phyloP scores from a whole-genome alignment of 2,329 filamentous ascomycete species.

The Annulohypoxylon truncatum region DNA sequence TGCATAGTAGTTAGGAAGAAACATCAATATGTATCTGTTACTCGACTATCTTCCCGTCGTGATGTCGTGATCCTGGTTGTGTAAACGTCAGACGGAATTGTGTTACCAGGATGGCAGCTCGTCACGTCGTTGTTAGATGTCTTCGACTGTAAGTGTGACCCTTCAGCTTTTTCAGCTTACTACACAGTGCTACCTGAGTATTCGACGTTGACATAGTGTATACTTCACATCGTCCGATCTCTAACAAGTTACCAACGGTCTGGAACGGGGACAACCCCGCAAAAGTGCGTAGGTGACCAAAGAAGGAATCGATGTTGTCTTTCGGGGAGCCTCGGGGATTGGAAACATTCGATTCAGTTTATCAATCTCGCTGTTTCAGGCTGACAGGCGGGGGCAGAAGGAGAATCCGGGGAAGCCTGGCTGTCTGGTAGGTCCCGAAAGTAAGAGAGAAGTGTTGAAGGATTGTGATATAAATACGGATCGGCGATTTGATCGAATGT shows the following conservation, averaged over 20 bases:
- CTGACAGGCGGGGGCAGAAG: slow-evolving; percentile 17
- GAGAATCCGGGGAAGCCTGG: slow-evolving; percentile 29
- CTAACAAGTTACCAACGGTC: neutral
- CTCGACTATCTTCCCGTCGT: neutral
- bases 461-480: slow-evolving; percentile 15
- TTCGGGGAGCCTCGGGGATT: slow-evolving; percentile 24
- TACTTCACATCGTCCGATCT: slow-evolving; percentile 16
- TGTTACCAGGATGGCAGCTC: slow-evolving; percentile 31
- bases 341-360: slow-evolving; percentile 35
- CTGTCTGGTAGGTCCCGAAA: slow-evolving; percentile 3
- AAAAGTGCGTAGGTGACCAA: neutral
- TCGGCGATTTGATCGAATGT: slow-evolving; percentile 29
- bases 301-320: neutral
- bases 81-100: slow-evolving; percentile 11
- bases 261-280: slow-evolving; percentile 34
- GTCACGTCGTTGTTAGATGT: slow-evolving; percentile 15
- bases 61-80: neutral
- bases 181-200: slow-evolving; percentile 5
- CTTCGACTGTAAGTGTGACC: slow-evolving; percentile 14
- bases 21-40: slow-evolving; percentile 12
- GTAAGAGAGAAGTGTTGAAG: neutral
- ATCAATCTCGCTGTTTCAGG: slow-evolving; percentile 6
- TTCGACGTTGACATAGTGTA: neutral
- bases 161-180: slow-evolving; percentile 28
- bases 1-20: neutral